A percentile compares a stretch with the other conserved stretches of the same genome.
phyloP scores from a whole-genome alignment of 164 flowering plant species.

The Macadamia tetraphylla region DNA sequence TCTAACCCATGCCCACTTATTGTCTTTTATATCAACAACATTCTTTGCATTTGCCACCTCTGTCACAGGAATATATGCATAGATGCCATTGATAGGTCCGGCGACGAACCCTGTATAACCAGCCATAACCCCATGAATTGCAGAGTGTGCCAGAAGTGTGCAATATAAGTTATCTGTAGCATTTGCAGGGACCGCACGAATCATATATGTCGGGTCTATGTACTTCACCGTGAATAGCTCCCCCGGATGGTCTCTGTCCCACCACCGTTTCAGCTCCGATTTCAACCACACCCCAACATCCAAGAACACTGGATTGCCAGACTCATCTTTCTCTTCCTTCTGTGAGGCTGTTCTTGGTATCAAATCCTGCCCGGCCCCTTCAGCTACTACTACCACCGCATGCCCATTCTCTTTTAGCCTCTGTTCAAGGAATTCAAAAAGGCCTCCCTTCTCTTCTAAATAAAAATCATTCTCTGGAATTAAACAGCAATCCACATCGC shows the following conservation, averaged over 20 bases:
- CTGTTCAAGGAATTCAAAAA: slow-evolving; percentile 52
- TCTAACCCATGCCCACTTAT: slow-evolving; percentile 92
- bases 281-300: slow-evolving; percentile 89
- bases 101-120: slow-evolving; percentile 79
- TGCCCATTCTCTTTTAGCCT: slow-evolving; percentile 57
- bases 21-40: slow-evolving; percentile 49
- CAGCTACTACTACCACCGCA: slow-evolving; percentile 77
- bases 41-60: slow-evolving; percentile 63
- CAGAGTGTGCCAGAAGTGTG: slow-evolving; percentile 73
- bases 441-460: slow-evolving; percentile 71
- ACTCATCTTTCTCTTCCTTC: slow-evolving; percentile 62
- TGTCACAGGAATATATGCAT: slow-evolving; percentile 65
- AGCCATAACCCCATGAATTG: slow-evolving; percentile 86
- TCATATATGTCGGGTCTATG: slow-evolving; percentile 88
- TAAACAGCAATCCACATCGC: slow-evolving; percentile 82
- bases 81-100: slow-evolving; percentile 71
- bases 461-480: slow-evolving; percentile 70
- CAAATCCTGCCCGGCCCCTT: slow-evolving; percentile 80
- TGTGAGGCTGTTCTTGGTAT: slow-evolving; percentile 53
- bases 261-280: slow-evolving; percentile 70
- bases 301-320: slow-evolving; percentile 67
- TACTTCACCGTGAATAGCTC: slow-evolving; percentile 73
- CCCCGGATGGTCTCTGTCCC: slow-evolving; percentile 55
- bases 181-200: slow-evolving; percentile 79
- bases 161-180: slow-evolving; percentile 75